These are phyloP conservation scores for Pseudogymnoascus destructans DNA, from an alignment of 2,329 filamentous ascomycete genomes.

Conservation along the genomic window DNA sequence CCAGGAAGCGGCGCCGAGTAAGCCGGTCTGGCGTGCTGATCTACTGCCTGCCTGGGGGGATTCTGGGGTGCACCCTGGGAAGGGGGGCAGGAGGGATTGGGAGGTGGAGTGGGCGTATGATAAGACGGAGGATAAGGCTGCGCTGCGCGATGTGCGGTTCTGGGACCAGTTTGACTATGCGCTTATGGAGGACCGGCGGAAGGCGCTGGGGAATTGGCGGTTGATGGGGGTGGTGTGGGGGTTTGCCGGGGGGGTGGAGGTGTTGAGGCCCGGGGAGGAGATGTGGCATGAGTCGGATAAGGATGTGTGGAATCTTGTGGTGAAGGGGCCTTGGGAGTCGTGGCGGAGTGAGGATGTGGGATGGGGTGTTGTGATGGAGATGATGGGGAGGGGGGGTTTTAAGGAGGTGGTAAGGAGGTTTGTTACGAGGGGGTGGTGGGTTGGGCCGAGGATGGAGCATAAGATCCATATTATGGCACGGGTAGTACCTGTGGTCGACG, in stretches of 20 bases:
- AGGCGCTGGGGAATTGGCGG: conserved; percentile 41
- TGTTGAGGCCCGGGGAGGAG: conserved; percentile 36
- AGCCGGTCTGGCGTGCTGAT: background rate
- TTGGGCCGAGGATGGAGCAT: conserved; percentile 48
- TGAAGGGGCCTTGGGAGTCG: conserved; percentile 16
- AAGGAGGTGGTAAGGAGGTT: conserved; percentile 29
- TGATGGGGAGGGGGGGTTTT: conserved; percentile 21
- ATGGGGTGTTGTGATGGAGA: conserved; percentile 35
- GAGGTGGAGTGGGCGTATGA: conserved; percentile 33
- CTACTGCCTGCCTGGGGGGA: background rate
- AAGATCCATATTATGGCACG: conserved; percentile 35
- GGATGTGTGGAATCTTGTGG: conserved; percentile 18
- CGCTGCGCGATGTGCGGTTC: conserved; percentile 37
- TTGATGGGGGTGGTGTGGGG: conserved; percentile 43
- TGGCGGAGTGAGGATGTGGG: conserved; percentile 12
- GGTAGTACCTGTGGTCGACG: background rate
- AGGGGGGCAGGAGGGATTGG: conserved; percentile 12
- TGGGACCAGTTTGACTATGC: conserved; percentile 54
- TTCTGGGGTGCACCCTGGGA: conserved; percentile 1
- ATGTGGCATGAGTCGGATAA: conserved; percentile 15
- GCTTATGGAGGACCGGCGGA: conserved; percentile 39
- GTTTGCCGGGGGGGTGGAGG: conserved; percentile 41
- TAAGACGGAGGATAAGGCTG: conserved; percentile 44
- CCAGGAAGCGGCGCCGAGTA: conserved; percentile 34
- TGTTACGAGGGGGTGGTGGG: conserved; percentile 48